A percentile compares a stretch with the other conserved stretches of the same genome.
phyloP scores from a whole-genome alignment of 306 rosid genomes.

The Dicorynia guianensis region DNA sequence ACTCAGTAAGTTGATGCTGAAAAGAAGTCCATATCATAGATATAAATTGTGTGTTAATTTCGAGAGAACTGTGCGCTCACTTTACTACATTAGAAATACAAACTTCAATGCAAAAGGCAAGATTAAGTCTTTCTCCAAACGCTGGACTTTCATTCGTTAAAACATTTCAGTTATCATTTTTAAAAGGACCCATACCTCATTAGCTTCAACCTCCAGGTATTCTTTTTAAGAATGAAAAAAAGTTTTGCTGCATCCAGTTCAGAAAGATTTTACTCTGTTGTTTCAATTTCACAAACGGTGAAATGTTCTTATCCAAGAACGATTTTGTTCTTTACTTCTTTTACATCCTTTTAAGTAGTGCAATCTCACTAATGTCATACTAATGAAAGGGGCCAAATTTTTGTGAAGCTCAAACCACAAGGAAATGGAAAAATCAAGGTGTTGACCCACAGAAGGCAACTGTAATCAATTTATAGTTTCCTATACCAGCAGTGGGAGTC shows the following conservation, averaged over 20 bases:
- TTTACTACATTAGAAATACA: background rate
- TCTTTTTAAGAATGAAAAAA: background rate
- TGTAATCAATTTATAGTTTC: conserved; percentile 6
- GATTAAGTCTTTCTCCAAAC: background rate
- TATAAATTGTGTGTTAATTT: background rate
- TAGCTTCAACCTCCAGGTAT: conserved; percentile 9
- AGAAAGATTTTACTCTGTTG: background rate
- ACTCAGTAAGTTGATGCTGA: background rate
- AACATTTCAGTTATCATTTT: background rate
- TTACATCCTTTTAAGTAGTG: background rate
- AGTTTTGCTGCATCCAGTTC: background rate
- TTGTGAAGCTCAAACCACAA: background rate
- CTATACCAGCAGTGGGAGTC: background rate
- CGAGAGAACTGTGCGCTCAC: conserved; percentile 5
- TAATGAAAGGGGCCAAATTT: background rate
- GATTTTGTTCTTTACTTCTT: background rate
- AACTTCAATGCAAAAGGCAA: conserved; percentile 3
- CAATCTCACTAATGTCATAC: background rate
- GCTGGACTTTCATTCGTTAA: no score
- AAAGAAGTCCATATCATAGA: conserved; percentile 22
- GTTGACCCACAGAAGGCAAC: background rate
- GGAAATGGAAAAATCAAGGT: conserved; percentile 16
- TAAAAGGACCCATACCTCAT: background rate
- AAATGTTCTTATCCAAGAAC: background rate
- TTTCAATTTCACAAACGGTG: background rate